Conservation (phyloP, 2,329 filamentous ascomycete genomes). For the Trichoderma koningii region DNA sequence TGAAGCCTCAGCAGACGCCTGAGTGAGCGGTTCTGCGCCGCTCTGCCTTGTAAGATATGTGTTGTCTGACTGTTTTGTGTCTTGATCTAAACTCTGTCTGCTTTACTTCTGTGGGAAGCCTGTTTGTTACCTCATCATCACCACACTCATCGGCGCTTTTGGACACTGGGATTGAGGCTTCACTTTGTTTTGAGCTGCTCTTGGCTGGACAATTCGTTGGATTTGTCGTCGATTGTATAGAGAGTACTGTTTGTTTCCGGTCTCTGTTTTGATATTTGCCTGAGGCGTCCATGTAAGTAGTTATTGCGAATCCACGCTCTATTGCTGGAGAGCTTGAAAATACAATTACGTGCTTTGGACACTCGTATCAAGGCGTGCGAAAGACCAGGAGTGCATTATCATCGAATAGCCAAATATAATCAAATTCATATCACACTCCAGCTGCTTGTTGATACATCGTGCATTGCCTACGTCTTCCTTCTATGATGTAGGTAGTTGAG, state of each 20-base stretch:
- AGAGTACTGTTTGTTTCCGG: not conserved
- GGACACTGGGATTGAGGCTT: not conserved
- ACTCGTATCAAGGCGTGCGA: not conserved
- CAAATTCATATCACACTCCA: not conserved
- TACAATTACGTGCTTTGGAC: not conserved
- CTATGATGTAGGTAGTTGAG: not conserved
- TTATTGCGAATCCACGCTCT: not conserved
- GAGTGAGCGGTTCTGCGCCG: slow-evolving; percentile 5
- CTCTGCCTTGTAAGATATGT: not conserved
- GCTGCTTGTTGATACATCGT: not conserved
- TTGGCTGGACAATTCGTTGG: not conserved
- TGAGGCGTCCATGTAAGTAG: not conserved
- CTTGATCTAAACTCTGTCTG: not conserved
- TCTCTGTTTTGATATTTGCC: not conserved
- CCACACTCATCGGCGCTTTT: not conserved
- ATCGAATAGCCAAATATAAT: not conserved
- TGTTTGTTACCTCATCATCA: not conserved
- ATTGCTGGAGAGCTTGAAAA: not conserved
- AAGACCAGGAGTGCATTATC: not conserved
- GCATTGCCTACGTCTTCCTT: not conserved
- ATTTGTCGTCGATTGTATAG: not conserved
- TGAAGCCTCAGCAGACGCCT: slow-evolving; percentile 37
- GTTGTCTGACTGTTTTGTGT: not conserved
- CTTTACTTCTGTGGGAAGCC: too few species aligned
- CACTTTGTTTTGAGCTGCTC: not conserved